A percentile compares a stretch with the other conserved stretches of the same genome.
Evolutionary conservation across 1,139 yeast genomes (phyloP).

Genomic region (Scheffersomyces titani): DNA sequence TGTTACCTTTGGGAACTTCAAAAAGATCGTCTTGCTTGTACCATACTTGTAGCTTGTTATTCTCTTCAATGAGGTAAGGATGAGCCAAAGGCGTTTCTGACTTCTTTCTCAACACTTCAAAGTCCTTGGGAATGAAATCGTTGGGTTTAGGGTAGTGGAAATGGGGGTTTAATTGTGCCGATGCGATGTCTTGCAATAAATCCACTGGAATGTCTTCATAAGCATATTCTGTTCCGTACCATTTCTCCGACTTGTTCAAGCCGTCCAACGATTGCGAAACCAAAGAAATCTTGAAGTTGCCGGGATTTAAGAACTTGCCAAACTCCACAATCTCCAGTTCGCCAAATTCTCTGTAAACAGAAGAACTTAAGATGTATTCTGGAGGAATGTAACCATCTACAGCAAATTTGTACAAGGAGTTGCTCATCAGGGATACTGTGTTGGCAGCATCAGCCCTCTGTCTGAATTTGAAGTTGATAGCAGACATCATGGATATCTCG

Average conservation of each 20-base stretch:
- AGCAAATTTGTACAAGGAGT: slow-evolving; percentile 38
- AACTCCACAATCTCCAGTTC: slow-evolving; percentile 55
- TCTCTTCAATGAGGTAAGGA: slow-evolving; percentile 41
- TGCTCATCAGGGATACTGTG: slow-evolving; percentile 57
- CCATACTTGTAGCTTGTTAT: slow-evolving; percentile 59
- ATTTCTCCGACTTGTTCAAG: slow-evolving; percentile 57
- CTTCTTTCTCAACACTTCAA: slow-evolving; percentile 54
- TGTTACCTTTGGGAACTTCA: slow-evolving; percentile 82
- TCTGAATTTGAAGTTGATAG: slow-evolving; percentile 59
- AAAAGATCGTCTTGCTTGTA: slow-evolving; percentile 88
- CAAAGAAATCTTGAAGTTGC: slow-evolving; percentile 63
- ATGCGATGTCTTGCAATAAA: slow-evolving; percentile 35
- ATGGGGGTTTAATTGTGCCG: slow-evolving; percentile 32
- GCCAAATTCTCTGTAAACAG: slow-evolving; percentile 62
- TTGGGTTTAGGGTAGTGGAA: slow-evolving; percentile 71
- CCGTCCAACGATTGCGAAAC: slow-evolving; percentile 49
- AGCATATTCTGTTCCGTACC: slow-evolving; percentile 89
- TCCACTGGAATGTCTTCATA: slow-evolving; percentile 44
- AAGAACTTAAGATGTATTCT: slow-evolving; percentile 56
- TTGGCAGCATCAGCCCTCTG: slow-evolving; percentile 66
- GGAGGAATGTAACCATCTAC: slow-evolving; percentile 57
- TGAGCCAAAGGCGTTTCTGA: slow-evolving; percentile 29
- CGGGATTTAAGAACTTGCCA: slow-evolving; percentile 50
- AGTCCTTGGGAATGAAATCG: slow-evolving; percentile 78
- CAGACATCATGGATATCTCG: slow-evolving; percentile 49